Base-by-base conservation (phyloP, 2,329 filamentous ascomycete species). In the Fusarium poae region DNA sequence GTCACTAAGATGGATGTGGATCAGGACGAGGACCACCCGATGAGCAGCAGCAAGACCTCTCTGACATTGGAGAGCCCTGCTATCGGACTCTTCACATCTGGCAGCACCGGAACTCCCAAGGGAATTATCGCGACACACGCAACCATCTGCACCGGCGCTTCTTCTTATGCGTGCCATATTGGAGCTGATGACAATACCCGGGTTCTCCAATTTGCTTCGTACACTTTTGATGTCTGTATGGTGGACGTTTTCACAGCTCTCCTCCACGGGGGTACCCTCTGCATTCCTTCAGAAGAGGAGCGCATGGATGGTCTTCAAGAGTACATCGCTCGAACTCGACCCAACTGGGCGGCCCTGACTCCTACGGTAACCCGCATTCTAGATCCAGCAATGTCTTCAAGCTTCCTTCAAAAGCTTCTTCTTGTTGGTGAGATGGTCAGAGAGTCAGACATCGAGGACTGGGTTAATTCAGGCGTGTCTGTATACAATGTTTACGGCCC, bases 401-500 rank as follows among this genome's bases (percentile, higher is more conserved):
- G 13, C 16, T 46, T 18, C 10, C n/a, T 34, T n/a, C 10, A n/a
- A 46, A 46, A 46, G 27, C 10, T 46, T 11, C 25, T 46, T 18
- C 44, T 46, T 20, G n/a, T 30, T n/a, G 44, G 44, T 7, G 44
- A 46, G 27, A 30, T 30, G 27, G 27, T 30, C 12, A 46, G 25
- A 32, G 44, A 46, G 44, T 32, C 44, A n/a, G 44, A 46, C n/a
- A 46, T 46, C 12, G 44, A 30, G 15, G 44, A n/a, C 18, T 46
- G 44, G 44, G 9, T 32, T 9, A 29, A 46, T 15, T n/a, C 44
- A 13, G 44, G 44, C 30, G 27, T 46, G 18, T 13, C 18, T 18
- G 44, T 46, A 21, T 46, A 46, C 27, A 46, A 46, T 32, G 44
- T 46, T 16, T 46, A 46, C 18, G 44, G 44, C 13, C 44, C 44